A percentile compares a stretch with the other conserved stretches of the same genome.
These are phyloP conservation scores for Ilyonectria mors-panacis DNA, from an alignment of 2,329 filamentous ascomycete species.

Conservation along the genomic window DNA sequence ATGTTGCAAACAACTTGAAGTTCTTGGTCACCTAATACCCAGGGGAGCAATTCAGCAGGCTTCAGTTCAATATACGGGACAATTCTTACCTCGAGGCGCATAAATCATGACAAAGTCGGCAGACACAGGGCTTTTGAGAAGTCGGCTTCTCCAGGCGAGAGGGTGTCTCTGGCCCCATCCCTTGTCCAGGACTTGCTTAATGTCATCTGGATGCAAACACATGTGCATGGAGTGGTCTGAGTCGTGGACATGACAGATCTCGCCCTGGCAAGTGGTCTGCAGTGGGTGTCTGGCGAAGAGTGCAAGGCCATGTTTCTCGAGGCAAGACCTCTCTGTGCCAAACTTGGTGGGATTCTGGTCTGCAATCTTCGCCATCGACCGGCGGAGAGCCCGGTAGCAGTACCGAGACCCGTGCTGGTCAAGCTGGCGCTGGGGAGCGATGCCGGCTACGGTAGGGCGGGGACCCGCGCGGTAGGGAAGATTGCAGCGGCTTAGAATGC, in stretches of 20 bases:
- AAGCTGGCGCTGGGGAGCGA: slow-evolving; percentile 86
- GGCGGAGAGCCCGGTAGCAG: slow-evolving; percentile 70
- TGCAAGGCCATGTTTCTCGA: slow-evolving; percentile 86
- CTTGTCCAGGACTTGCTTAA: slow-evolving; percentile 77
- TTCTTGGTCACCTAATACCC: slow-evolving; percentile 70
- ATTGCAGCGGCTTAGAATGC: slow-evolving; percentile 67
- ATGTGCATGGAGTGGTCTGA: slow-evolving; percentile 84
- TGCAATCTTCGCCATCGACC: slow-evolving; percentile 67
- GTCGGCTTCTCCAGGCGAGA: slow-evolving; percentile 76
- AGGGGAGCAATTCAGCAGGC: slow-evolving; percentile 17
- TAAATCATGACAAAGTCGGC: slow-evolving; percentile 86
- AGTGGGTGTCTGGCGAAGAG: slow-evolving; percentile 78
- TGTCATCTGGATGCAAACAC: slow-evolving; percentile 84
- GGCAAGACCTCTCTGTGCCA: slow-evolving; percentile 78
- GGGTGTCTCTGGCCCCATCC: slow-evolving; percentile 85
- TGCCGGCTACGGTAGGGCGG: slow-evolving; percentile 79
- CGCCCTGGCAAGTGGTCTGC: slow-evolving; percentile 82
- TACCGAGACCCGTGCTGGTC: slow-evolving; percentile 72
- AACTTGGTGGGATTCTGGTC: slow-evolving; percentile 62
- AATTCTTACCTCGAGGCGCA: slow-evolving; percentile 73
- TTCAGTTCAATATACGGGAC: neutral
- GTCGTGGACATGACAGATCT: slow-evolving; percentile 85
- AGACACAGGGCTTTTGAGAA: slow-evolving; percentile 76
- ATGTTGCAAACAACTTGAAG: slow-evolving; percentile 77
- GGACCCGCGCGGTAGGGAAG: slow-evolving; percentile 75